Evolutionary conservation across 1,139 yeast genomes (phyloP), one percentile per base, ranked within the genome.

Genomic region (Williopsis jadinii): DNA sequence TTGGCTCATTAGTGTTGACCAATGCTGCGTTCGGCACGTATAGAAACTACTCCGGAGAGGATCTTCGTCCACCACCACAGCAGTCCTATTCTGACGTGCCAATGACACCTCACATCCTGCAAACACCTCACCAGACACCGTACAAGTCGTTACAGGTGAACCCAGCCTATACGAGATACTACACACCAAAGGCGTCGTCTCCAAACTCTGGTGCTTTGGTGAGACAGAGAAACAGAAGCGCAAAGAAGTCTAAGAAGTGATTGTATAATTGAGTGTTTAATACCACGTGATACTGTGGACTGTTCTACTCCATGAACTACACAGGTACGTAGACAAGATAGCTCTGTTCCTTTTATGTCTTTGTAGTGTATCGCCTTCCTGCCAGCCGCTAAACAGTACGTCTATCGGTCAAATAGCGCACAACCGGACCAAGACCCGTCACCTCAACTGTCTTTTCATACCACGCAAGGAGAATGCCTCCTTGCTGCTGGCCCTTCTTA

Each of bases 371-470:
- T n/a, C n/a, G 24, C 6, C 24, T 19, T n/a, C n/a, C 24, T 19
- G 6, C 24, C 24, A 19, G 24, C 24, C 24, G 12, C 39, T 14
- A 84, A 35, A 87, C 85, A 12, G 87, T 78, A 60, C 94, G 75
- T 67, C 95, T 76, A 63, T 90, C 97, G 38, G 88, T 76, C 65
- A 88, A 71, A 62, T 77, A 87, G 54, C 96, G 79, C 39, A 85
- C 84, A 53, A 92, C 83, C 34, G 95, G 85, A 10, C 95, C 96
- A 59, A 84, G 80, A 13, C 97, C 97, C 11, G 90, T 77, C 35
- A 77, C 66, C 48, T 84, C 95, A 33, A 86, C 81, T 26, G 94
- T 77, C 64, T 87, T 88, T 55, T 92, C 97, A 59, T 84, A 87
- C 98, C 98, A 94, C 32, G 80, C 75, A 56, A 94, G 75, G 54